Base-by-base conservation (phyloP, 257 asterid species). In the Ophiorrhiza pumila region DNA sequence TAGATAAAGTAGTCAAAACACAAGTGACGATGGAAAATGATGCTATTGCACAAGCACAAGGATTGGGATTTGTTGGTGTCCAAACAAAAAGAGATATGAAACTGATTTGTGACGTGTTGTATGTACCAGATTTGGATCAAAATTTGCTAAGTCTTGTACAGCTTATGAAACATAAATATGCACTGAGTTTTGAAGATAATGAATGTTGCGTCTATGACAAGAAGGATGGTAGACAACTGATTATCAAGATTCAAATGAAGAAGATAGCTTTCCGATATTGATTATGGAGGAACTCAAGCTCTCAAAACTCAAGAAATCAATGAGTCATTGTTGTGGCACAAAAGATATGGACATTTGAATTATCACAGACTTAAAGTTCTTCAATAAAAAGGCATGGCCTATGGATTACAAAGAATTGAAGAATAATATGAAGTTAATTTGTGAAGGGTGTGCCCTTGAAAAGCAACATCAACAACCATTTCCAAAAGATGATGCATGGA, bases 381-480 rank as follows among this genome's bases (percentile, higher is more conserved):
- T 47, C 55, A 47, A 47, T 22, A 47, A 47, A 47, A 9, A 17
- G 55, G 55, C 4, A 12, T 37, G 42, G 42, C 42, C 7, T 37
- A 37, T 37, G 42, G 42, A 37, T 6, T 37, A 37, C 42, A 3
- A 37, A 37, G 7, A 37, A 37, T 37, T 37, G 42, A 37, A 7
- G 42, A 37, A 7, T 2, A 37, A 37, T 6, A 37, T 37, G 42
- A 37, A 37, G 42, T 37, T 37, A 59, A 7, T 32, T 59, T 14
- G 65, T 12, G 22, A 23, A 74, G 50, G 78, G 4, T 52, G 58
- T 18, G 66, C 45, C 11, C 23, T 45, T 58, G 61, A 45, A 29
- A 68, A 68, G 35, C 70, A 45, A 23, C 70, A 59, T n/a, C 27
- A 8, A 3, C 17, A n/a, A 25, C 31, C 59, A 23, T 61, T 72